Base-by-base conservation (phyloP, 1,139 yeast species). In the Sugiyamaella castrensis region DNA sequence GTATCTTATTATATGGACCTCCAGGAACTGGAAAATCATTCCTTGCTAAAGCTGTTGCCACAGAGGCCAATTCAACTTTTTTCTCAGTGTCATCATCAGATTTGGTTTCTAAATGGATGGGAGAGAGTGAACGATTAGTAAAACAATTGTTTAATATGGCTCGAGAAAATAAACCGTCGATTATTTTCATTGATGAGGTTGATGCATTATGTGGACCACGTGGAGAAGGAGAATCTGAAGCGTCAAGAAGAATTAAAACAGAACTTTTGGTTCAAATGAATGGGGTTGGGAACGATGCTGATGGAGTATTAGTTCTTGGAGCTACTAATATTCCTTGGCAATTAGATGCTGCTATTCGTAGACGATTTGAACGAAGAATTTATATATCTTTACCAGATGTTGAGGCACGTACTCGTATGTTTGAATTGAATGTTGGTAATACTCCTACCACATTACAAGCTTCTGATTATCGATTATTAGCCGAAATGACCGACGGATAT, bases 261-360 rank as follows among this genome's bases (percentile, higher is more conserved):
- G 99, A 94, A 67, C 74, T 94, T 49, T 76, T 94, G 62, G 98
- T 94, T 8, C 98, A 94, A 67, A 94, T 94, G 98, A 92, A 92
- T 67, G 99, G 98, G 60, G 98, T 94, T 6, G 98, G 98, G 11
- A 91, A 88, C 65, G 98, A 94, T 66, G 74, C 96, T 1, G 77
- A 78, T 45, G 98, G 99, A 8, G 98, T 94, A 1, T 73, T 94
- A 38, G 98, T 94, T 0, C 74, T 94, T 46, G 99, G 98, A 26
- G 99, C 99, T 1, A 94, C 99, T 4, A 94, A 94, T 67, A 92
- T 94, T 52, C 98, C 98, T 15, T 94, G 98, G 98, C 97, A 92
- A 71, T 75, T 94, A 57, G 99, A 94, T 69, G 91, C 98, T 40
- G 99, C 98, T 6, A 88, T 94, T 47, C 80, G 98, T 67, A 83